These are phyloP conservation scores for Angomonas ambiguus DNA, from an alignment of 208 protist species.

Conservation along the genomic window DNA sequence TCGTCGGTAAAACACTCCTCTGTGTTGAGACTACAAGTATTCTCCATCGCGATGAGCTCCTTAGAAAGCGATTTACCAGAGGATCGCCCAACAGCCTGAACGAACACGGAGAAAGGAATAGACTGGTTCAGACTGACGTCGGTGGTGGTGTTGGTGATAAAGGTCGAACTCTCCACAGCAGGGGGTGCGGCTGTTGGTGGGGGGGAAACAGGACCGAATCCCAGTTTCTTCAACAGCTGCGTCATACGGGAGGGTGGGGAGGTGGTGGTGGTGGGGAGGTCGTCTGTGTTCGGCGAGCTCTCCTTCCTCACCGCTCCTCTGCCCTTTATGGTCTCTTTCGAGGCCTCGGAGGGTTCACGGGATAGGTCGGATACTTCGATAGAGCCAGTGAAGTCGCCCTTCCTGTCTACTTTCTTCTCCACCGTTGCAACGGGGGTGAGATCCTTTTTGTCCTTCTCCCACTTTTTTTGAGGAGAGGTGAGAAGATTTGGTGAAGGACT, in stretches of 20 bases:
- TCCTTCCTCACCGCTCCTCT: neutral
- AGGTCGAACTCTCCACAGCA: neutral
- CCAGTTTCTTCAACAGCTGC: neutral
- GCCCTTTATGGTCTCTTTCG: neutral
- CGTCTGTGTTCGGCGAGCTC: neutral
- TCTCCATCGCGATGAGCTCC: constrained; percentile 30
- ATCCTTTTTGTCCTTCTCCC: neutral
- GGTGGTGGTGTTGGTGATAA: neutral
- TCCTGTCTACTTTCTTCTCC: neutral
- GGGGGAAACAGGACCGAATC: neutral
- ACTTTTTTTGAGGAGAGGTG: neutral
- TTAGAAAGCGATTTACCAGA: constrained; percentile 14
- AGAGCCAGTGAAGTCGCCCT: neutral
- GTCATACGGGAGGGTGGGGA: neutral
- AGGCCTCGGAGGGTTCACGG: neutral
- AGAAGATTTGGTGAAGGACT: neutral
- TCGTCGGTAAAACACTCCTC: constrained; percentile 24
- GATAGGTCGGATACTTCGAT: constrained; percentile 1
- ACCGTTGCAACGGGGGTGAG: neutral
- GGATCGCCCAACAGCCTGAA: constrained; percentile 17
- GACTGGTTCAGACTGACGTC: neutral
- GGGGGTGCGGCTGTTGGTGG: neutral
- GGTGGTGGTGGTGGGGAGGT: neutral
- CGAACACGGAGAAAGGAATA: constrained; percentile 19
- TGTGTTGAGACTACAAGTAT: constrained; percentile 16